phyloP scores from a whole-genome alignment of 345 rosid species.

The Hibiscus trionum region DNA sequence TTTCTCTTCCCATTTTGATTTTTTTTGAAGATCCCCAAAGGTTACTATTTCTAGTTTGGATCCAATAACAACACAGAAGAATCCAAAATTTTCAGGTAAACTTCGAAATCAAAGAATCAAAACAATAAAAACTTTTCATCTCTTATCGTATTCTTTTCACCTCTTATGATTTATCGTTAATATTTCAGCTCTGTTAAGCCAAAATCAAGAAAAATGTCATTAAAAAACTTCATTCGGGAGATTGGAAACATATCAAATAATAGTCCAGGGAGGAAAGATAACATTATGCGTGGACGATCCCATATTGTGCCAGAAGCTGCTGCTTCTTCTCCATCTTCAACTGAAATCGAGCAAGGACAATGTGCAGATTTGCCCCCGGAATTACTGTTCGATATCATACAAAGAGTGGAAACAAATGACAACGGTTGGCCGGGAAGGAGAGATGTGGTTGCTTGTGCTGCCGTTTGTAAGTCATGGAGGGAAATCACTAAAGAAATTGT shows the following conservation, averaged over 20 bases:
- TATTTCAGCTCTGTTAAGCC: neutral
- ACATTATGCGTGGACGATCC: slow-evolving; percentile 42
- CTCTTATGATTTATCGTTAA: neutral
- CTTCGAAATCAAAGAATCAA: no score
- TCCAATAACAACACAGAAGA: neutral
- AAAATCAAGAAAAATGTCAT: slow-evolving; percentile 27
- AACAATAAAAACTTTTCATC: neutral
- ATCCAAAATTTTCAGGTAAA: neutral
- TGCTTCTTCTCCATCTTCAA: neutral
- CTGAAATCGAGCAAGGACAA: slow-evolving; percentile 30
- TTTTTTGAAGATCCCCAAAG: neutral
- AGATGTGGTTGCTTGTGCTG: slow-evolving; percentile 79
- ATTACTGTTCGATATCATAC: slow-evolving; percentile 60
- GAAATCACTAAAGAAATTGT: slow-evolving; percentile 56
- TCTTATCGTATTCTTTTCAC: neutral
- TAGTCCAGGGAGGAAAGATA: slow-evolving; percentile 17
- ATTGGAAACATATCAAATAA: slow-evolving; percentile 30
- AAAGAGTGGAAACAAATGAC: slow-evolving; percentile 45
- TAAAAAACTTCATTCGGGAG: slow-evolving; percentile 49
- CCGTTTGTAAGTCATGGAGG: slow-evolving; percentile 86
- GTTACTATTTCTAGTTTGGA: neutral
- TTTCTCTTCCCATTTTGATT: neutral
- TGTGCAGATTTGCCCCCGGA: slow-evolving; percentile 89
- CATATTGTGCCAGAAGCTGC: slow-evolving; percentile 64
- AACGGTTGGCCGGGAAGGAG: slow-evolving; percentile 73